A percentile compares a stretch with the other conserved stretches of the same genome.
phyloP scores from a whole-genome alignment of 2,329 filamentous ascomycete species.

The Hypoxylon sp. region DNA sequence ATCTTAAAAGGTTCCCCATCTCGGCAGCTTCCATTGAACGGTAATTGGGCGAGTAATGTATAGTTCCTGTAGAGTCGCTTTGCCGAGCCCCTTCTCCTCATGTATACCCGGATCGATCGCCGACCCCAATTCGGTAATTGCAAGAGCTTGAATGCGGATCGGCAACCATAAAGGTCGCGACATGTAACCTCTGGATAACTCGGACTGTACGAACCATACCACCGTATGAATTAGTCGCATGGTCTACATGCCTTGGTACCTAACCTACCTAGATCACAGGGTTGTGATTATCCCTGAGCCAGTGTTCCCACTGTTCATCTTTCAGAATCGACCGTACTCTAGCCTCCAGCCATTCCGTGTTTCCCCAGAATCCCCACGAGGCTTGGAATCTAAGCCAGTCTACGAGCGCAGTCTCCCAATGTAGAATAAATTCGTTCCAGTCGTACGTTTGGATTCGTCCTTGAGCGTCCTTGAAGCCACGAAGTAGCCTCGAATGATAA shows the following conservation, averaged over 20 bases:
- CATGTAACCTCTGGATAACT: neutral
- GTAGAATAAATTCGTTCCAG: slow-evolving; percentile 66
- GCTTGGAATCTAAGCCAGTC: slow-evolving; percentile 76
- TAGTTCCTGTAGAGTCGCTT: slow-evolving; percentile 14
- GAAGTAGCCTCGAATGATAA: slow-evolving; percentile 61
- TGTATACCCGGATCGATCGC: slow-evolving; percentile 9
- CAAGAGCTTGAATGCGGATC: neutral
- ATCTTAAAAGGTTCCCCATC: slow-evolving; percentile 14
- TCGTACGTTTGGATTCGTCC: slow-evolving; percentile 58
- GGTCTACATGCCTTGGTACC: neutral
- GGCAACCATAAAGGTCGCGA: neutral
- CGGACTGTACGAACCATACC: neutral
- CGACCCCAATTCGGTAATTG: slow-evolving; percentile 15
- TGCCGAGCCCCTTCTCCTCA: slow-evolving; percentile 11
- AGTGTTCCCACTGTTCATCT: slow-evolving; percentile 60
- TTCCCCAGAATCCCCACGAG: slow-evolving; percentile 73
- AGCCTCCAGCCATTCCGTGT: slow-evolving; percentile 69
- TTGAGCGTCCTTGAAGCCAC: slow-evolving; percentile 30
- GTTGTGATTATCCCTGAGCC: slow-evolving; percentile 52
- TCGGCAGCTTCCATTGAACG: slow-evolving; percentile 19
- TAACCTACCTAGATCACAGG: too few species aligned
- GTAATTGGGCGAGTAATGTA: slow-evolving; percentile 10
- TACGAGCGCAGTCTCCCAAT: slow-evolving; percentile 76
- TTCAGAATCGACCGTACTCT: slow-evolving; percentile 64
- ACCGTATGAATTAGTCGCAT: too few species aligned